Evolutionary conservation across 2,329 filamentous ascomycete species (phyloP).

Genomic region (Capronia epimyces): DNA sequence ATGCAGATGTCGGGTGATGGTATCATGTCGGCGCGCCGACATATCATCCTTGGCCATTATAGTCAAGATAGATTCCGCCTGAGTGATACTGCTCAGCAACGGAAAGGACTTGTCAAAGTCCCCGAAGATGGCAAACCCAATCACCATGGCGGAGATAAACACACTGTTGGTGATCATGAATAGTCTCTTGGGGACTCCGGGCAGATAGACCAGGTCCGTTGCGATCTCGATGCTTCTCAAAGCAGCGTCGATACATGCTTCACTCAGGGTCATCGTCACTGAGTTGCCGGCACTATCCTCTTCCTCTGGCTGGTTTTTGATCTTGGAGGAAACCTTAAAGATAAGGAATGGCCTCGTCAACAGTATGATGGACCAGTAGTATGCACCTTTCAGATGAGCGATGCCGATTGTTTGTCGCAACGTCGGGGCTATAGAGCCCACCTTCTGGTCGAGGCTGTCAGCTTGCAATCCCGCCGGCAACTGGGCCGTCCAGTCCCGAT

Average conservation of each 20-base stretch:
- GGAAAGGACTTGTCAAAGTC: slow-evolving; percentile 30
- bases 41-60: slow-evolving; percentile 27
- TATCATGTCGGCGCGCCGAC: slow-evolving; percentile 27
- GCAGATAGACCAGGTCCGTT: slow-evolving; percentile 27
- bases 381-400: slow-evolving; percentile 48
- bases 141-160: slow-evolving; percentile 28
- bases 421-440: slow-evolving; percentile 30
- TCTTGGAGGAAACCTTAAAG: slow-evolving; percentile 43
- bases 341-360: slow-evolving; percentile 51
- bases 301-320: slow-evolving; percentile 20
- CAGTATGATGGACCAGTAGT: slow-evolving; percentile 52
- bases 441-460: slow-evolving; percentile 37
- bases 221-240: slow-evolving; percentile 33
- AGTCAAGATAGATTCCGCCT: slow-evolving; percentile 26
- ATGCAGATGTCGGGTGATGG: slow-evolving; percentile 40
- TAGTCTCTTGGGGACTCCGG: slow-evolving; percentile 25
- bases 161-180: slow-evolving; percentile 28
- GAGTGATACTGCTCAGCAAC: slow-evolving; percentile 28
- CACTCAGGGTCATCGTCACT: slow-evolving; percentile 28
- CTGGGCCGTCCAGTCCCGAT: slow-evolving; percentile 40
- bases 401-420: slow-evolving; percentile 40
- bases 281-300: slow-evolving; percentile 19
- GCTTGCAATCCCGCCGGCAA: slow-evolving; percentile 44
- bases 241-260: slow-evolving; percentile 44
- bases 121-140: slow-evolving; percentile 29